Evolutionary conservation across 768 basidiomycete species (phyloP).

Genomic region (Phylloporus arenicola): DNA sequence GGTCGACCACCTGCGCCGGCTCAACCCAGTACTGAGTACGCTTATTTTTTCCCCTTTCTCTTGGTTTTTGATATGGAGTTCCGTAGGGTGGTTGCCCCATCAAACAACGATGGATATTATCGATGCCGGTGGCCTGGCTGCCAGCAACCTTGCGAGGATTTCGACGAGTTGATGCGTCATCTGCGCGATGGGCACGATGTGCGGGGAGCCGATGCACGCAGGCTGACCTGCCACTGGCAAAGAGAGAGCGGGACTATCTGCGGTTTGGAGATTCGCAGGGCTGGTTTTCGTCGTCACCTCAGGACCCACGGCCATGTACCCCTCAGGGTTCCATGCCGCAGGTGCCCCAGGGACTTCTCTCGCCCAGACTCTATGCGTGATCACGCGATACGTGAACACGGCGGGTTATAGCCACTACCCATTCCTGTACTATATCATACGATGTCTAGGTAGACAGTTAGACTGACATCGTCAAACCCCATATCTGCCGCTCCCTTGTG

Average conservation of each 20-base stretch:
- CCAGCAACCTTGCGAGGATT: background rate
- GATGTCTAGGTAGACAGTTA: too few species aligned
- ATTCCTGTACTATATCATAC: too few species aligned
- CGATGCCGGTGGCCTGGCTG: background rate
- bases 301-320: background rate
- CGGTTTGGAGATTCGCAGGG: background rate
- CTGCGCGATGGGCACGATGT: background rate
- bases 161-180: conserved; percentile 8
- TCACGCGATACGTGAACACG: background rate
- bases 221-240: background rate
- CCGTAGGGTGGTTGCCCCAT: background rate
- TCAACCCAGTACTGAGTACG: background rate
- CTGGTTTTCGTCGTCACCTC: background rate
- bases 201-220: background rate
- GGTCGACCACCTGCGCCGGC: background rate
- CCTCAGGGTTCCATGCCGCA: background rate
- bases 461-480: too few species aligned
- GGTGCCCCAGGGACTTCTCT: background rate
- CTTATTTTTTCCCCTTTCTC: background rate
- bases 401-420: background rate
- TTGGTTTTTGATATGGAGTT: background rate
- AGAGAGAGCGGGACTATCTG: background rate
- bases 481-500: too few species aligned
- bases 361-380: background rate
- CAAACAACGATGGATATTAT: too few species aligned